phyloP scores from a whole-genome alignment of 192 early-diverging fungal species.

The Obelidium mucronatum region DNA sequence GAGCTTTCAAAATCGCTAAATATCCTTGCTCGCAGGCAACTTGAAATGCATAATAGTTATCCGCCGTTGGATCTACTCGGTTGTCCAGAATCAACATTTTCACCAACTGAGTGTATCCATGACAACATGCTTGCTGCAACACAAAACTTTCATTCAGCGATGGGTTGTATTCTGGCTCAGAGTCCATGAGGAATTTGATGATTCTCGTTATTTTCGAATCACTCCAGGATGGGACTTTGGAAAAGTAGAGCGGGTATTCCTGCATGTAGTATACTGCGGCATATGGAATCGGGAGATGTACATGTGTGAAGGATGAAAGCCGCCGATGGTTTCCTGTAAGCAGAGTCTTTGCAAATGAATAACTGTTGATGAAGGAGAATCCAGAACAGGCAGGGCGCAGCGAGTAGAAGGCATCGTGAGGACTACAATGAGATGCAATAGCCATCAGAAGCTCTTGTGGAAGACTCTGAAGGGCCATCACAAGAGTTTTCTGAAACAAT shows the following conservation, averaged over 20 bases:
- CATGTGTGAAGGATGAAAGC: no score
- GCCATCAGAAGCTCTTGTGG: no score
- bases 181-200: neutral
- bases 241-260: neutral
- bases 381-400: no score
- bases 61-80: neutral
- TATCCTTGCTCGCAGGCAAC: neutral
- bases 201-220: neutral
- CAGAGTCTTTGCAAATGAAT: no score
- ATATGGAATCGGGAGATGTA: neutral
- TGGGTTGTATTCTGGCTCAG: no score
- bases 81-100: neutral
- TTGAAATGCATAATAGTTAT: constrained; percentile 5
- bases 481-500: no score
- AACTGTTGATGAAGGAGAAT: no score
- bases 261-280: neutral
- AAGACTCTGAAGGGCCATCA: no score
- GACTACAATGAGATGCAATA: no score
- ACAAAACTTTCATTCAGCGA: neutral
- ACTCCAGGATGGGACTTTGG: neutral
- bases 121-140: neutral
- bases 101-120: neutral
- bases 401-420: no score
- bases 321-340: no score
- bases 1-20: neutral